Percentiles rank a stretch among this genome's conserved stretches.
phyloP scores from a whole-genome alignment of 495 filamentous ascomycete species.

The Geopyxis carbonaria region DNA sequence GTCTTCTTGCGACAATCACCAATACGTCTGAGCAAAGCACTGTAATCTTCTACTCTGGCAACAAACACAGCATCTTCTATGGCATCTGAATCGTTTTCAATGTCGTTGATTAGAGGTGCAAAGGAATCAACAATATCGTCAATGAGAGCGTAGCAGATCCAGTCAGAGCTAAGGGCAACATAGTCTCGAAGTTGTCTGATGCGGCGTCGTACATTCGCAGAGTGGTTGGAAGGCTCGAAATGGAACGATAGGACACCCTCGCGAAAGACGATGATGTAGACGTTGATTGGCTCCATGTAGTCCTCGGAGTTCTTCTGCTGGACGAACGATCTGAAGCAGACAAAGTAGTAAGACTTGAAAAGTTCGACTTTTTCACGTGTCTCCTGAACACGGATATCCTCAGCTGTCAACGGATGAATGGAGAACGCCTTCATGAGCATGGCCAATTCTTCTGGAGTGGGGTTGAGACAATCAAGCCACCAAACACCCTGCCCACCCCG shows the following conservation, averaged over 20 bases:
- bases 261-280: constrained; percentile 93
- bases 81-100: constrained; percentile 76
- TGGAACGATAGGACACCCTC: constrained; percentile 93
- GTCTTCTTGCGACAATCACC: constrained; percentile 93
- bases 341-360: constrained; percentile 92
- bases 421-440: constrained; percentile 81
- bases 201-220: constrained; percentile 81
- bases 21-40: constrained; percentile 31
- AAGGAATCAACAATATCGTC: constrained; percentile 97
- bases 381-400: constrained; percentile 96
- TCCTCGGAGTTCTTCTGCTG: constrained; percentile 75
- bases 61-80: constrained; percentile 58
- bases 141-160: constrained; percentile 96
- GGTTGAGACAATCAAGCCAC: constrained; percentile 85
- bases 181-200: constrained; percentile 92
- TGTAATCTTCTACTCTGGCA: constrained; percentile 73
- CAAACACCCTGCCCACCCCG: constrained; percentile 80
- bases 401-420: constrained; percentile 83
- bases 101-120: constrained; percentile 70
- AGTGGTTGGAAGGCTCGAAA: constrained; percentile 81
- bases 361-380: constrained; percentile 94
- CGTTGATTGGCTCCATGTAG: constrained; percentile 88
- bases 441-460: constrained; percentile 84
- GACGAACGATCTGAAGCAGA: constrained; percentile 94
- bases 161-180: constrained; percentile 79